Conservation (phyloP, 2,329 filamentous ascomycete species). For the Sclerotinia trifoliorum region DNA sequence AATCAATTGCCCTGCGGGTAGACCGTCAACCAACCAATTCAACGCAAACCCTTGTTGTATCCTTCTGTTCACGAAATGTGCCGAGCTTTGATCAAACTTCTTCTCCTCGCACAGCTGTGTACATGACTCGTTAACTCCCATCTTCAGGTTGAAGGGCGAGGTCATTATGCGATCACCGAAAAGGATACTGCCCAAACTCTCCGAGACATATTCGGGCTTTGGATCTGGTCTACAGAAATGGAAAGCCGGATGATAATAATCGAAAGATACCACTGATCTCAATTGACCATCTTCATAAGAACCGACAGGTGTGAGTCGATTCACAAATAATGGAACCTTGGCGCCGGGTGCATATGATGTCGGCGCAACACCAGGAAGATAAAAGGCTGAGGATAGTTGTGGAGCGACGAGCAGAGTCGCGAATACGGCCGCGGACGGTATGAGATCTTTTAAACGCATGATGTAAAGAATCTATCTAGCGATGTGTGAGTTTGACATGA, state of each 20-base stretch:
- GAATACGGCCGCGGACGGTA: conserved; percentile 49
- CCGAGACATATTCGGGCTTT: conserved; percentile 76
- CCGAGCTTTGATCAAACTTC: conserved; percentile 63
- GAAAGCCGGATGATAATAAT: conserved; percentile 89
- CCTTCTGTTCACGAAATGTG: conserved; percentile 76
- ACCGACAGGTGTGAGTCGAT: conserved; percentile 83
- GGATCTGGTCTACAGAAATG: conserved; percentile 81
- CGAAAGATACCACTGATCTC: conserved; percentile 90
- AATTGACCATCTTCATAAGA: conserved; percentile 75
- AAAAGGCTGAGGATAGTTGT: conserved; percentile 71
- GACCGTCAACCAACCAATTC: conserved; percentile 93
- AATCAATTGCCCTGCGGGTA: conserved; percentile 84
- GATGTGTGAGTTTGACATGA: not conserved
- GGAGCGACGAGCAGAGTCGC: conserved; percentile 51
- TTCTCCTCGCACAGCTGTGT: conserved; percentile 71
- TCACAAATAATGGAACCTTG: conserved; percentile 83
- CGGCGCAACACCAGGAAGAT: conserved; percentile 92
- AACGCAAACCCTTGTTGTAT: conserved; percentile 86
- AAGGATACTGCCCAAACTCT: conserved; percentile 91
- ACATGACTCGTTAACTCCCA: conserved; percentile 85
- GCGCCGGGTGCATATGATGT: conserved; percentile 84
- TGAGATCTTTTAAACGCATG: conserved; percentile 38
- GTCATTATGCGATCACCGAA: conserved; percentile 97
- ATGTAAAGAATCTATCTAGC: conserved; percentile 20
- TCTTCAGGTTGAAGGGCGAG: conserved; percentile 87